Evolutionary conservation across 208 protist genomes (phyloP).

Genomic region (Wallacemonas collosoma): DNA sequence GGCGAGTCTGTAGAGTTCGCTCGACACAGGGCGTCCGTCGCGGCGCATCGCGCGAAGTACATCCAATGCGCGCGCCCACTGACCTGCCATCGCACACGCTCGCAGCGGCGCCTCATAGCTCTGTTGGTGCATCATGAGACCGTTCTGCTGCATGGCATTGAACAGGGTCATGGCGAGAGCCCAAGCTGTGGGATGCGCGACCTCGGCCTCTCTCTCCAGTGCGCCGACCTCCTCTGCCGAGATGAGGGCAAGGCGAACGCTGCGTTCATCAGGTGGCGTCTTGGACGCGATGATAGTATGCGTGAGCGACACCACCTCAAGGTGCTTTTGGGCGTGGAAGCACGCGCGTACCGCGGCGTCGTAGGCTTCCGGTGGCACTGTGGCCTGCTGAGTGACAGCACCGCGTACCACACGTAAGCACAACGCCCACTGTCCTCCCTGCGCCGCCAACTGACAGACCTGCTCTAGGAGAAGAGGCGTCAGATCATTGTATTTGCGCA

Average conservation of each 20-base stretch:
- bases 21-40: constrained; percentile 55
- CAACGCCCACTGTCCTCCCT: constrained; percentile 52
- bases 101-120: constrained; percentile 76
- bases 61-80: constrained; percentile 52
- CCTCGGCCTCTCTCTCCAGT: constrained; percentile 18
- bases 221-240: constrained; percentile 62
- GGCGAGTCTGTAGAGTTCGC: constrained; percentile 43
- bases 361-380: constrained; percentile 67
- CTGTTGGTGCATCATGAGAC: constrained; percentile 67
- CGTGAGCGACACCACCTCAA: constrained; percentile 53
- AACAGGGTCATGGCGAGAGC: constrained; percentile 57
- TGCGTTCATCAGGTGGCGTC: constrained; percentile 62
- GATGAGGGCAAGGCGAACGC: constrained; percentile 48
- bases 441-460: constrained; percentile 45
- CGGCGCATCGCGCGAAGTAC: constrained; percentile 56
- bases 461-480: constrained; percentile 64
- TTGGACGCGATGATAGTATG: constrained; percentile 48
- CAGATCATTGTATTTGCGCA: constrained; percentile 41
- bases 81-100: constrained; percentile 51
- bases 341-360: constrained; percentile 65
- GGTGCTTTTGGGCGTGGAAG: constrained; percentile 39
- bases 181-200: constrained; percentile 30
- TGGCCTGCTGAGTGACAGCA: constrained; percentile 41
- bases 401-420: constrained; percentile 45
- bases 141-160: constrained; percentile 58